Conservation (phyloP, 2,329 filamentous ascomycete genomes). For the Colletotrichum lupini region DNA sequence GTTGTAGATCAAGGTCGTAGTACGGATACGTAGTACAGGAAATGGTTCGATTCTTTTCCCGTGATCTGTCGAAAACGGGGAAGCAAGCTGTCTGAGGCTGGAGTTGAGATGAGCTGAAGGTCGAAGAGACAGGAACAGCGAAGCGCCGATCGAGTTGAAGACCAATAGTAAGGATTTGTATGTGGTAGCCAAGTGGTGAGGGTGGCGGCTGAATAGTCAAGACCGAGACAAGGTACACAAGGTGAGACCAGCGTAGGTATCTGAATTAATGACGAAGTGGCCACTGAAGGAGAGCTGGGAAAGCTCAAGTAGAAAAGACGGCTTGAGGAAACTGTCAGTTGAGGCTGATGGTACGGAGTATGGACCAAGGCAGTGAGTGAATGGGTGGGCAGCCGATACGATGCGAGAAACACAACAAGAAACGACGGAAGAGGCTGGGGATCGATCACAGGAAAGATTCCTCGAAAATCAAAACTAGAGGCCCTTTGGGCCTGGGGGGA, state of each 20-base stretch:
- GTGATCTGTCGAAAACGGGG: background rate
- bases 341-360: background rate
- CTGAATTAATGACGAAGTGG: slow-evolving; percentile 22
- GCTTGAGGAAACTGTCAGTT: background rate
- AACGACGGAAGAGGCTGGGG: slow-evolving; percentile 23
- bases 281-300: background rate
- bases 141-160: background rate
- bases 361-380: background rate
- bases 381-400: slow-evolving; percentile 8
- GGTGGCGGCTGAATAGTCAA: slow-evolving; percentile 15
- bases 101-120: slow-evolving; percentile 4
- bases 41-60: background rate
- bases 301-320: slow-evolving; percentile 20
- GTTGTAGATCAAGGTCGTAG: background rate
- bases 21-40: background rate
- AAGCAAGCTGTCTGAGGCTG: background rate
- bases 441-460: slow-evolving; percentile 25
- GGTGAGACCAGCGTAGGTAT: slow-evolving; percentile 21
- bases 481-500: slow-evolving; percentile 5
- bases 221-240: slow-evolving; percentile 24
- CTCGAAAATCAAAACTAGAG: background rate
- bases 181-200: slow-evolving; percentile 6
- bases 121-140: slow-evolving; percentile 2
- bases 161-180: background rate
- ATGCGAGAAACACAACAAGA: slow-evolving; percentile 26